These are phyloP conservation scores for Saururus chinensis DNA, from an alignment of 164 flowering plant genomes.

Conservation along the genomic window DNA sequence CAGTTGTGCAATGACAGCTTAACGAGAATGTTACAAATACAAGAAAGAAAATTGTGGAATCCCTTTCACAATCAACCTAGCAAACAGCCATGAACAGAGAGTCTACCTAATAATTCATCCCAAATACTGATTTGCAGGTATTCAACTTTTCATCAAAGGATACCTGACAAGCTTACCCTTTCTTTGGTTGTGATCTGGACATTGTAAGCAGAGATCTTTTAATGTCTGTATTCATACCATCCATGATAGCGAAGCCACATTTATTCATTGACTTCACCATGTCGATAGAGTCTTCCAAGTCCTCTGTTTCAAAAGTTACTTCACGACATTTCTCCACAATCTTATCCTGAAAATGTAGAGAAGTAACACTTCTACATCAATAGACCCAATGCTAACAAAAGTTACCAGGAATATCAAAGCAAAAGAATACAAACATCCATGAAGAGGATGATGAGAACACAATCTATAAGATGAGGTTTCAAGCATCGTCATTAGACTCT, in stretches of 20 bases:
- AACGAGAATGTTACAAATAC: no score
- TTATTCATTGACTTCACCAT: conserved; percentile 71
- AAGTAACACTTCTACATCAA: background rate
- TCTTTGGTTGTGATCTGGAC: background rate
- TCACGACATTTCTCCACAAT: conserved; percentile 46
- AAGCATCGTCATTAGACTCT: background rate
- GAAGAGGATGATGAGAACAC: background rate
- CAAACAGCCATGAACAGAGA: background rate
- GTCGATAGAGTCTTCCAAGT: conserved; percentile 62
- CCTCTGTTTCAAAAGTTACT: conserved; percentile 52
- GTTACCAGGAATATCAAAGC: background rate
- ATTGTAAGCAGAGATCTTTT: conserved; percentile 37
- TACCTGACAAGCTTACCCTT: background rate
- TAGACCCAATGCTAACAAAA: background rate
- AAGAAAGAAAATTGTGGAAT: no score
- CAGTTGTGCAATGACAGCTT: no score
- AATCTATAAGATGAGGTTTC: background rate
- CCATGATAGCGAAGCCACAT: conserved; percentile 48
- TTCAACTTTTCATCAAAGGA: background rate
- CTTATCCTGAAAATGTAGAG: conserved; percentile 13
- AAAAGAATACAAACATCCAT: background rate
- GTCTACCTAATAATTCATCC: background rate
- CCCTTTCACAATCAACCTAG: background rate
- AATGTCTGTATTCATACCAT: conserved; percentile 69
- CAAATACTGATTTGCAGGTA: background rate